Conservation (phyloP, 2,329 filamentous ascomycete species). For the Aspergillus glaucus region DNA sequence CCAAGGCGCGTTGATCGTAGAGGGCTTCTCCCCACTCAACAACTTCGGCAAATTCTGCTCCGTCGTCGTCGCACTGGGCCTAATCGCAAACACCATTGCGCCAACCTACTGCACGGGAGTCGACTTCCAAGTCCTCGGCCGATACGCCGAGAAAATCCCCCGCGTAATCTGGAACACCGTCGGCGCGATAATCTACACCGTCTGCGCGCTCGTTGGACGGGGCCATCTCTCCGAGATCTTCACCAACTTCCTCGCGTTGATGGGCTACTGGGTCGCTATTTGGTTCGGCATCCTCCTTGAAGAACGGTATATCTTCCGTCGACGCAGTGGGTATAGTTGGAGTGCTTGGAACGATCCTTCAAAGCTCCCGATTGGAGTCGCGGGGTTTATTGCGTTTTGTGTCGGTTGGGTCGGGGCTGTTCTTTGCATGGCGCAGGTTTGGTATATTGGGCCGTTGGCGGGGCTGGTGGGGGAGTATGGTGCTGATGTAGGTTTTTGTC, state of each 20-base stretch:
- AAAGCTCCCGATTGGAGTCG: slow-evolving; percentile 57
- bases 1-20: slow-evolving; percentile 59
- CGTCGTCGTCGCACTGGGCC: slow-evolving; percentile 57
- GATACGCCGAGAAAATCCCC: slow-evolving; percentile 53
- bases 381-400: slow-evolving; percentile 56
- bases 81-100: slow-evolving; percentile 61
- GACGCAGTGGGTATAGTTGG: slow-evolving; percentile 52
- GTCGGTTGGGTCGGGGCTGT: slow-evolving; percentile 61
- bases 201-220: slow-evolving; percentile 59
- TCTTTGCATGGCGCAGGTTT: slow-evolving; percentile 63
- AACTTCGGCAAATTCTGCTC: slow-evolving; percentile 62
- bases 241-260: slow-evolving; percentile 62
- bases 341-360: slow-evolving; percentile 53
- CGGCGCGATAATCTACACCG: slow-evolving; percentile 56
- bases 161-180: slow-evolving; percentile 60
- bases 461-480: slow-evolving; percentile 52
- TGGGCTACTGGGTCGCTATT: slow-evolving; percentile 65
- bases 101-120: slow-evolving; percentile 60
- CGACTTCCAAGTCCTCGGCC: slow-evolving; percentile 62
- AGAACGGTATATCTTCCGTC: slow-evolving; percentile 58
- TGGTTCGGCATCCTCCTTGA: slow-evolving; percentile 56
- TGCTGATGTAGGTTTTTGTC: slow-evolving; percentile 44
- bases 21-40: slow-evolving; percentile 54
- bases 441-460: slow-evolving; percentile 61
- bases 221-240: slow-evolving; percentile 58